Base-by-base conservation (phyloP, 345 rosid species). In the Draba incana region DNA sequence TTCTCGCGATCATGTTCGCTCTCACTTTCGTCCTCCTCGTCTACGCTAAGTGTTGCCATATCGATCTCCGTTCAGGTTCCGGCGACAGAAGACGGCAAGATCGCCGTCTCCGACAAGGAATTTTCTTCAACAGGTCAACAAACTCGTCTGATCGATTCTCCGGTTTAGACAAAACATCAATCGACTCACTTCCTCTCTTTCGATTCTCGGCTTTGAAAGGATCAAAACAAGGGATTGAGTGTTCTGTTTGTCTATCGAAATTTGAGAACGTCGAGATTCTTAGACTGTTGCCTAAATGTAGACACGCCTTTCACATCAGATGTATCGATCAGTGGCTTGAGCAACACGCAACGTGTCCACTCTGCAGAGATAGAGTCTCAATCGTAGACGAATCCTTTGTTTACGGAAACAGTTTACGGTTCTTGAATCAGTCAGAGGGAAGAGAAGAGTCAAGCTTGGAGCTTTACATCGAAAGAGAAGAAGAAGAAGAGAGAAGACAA, bases 241-340 rank as follows among this genome's bases (percentile, higher is more conserved):
- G 98, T 52, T 79, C 87, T 0, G 98, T 93, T 30, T 93, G 97
- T 71, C 53, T 93, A 15, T 88, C 97, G 2, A 87, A 77, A 81
- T 93, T 90, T 66, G 98, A 90, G 66, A 92, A 86, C 10, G 57
- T 79, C 1, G 98, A 93, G 70, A 78, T 90, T 47, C 83, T 93
- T 2, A 60, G 96, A 66, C 47, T 93, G 69, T 69, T 93, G 69
- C 98, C 98, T 2, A 81, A 81, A 45, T 90, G 98, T 77, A 79
- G 85, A 44, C 98, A 93, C 66, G 98, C 92, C 14, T 93, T 93
- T 48, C 96, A 93, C 69, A 81, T 90, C 24, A 78, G 77, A 70
- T 93, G 97, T 16, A 86, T 93, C 31, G 98, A 93, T 70, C 84
- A 74, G 66, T 90, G 98, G 98, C 96, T 90, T 20, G 98, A 90